Evolutionary conservation across 306 rosid species (phyloP), one percentile per base, ranked within the genome.

Genomic region (Prunus armeniaca): DNA sequence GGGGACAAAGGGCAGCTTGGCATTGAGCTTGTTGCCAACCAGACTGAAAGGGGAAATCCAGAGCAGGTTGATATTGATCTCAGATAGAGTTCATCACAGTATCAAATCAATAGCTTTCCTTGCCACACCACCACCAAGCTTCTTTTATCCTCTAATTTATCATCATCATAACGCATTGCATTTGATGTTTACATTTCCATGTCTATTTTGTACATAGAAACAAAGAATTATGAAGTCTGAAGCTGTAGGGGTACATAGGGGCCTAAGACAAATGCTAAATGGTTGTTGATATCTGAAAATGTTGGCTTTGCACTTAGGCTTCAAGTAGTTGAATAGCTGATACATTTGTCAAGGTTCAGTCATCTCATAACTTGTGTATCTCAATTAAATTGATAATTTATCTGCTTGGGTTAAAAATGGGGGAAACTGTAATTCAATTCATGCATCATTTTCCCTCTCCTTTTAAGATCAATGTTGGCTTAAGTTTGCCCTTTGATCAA

Each of bases 1-100:
- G 98, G 96, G 52, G 96, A 94, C 82, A 90, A 94, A 83, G 98
- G 98, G 60, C 97, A 94, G 76, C 86, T 94, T 5, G 98, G 97
- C 61, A 83, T 92, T 30, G 88, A 92, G 77, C 97, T 92, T 63
- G 86, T 56, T 76, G 90, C 78, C 3, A 86, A 86, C 89, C 96
- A 92, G 67, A 85, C 89, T 12, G 96, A 90, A 84, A 86, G 98
- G 87, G 95, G 83, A 57, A 84, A 80, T 45, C 98, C 98, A 1
- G 96, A 87, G 80, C 73, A 71, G 51, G 95, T 94, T 76, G 88
- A 87, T 76, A 80, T 94, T 72, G 96, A 92, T 88, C 97, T 94
- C 67, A 85, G 80, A 78, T 94, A 89, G 38, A 61, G 85, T 49
- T 78, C 70, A 60, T 78, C 67, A 19, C 43, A 38, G 43, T 38